phyloP scores from a whole-genome alignment of 116 monocot genomes.

The Dioscorea cayenensis region DNA sequence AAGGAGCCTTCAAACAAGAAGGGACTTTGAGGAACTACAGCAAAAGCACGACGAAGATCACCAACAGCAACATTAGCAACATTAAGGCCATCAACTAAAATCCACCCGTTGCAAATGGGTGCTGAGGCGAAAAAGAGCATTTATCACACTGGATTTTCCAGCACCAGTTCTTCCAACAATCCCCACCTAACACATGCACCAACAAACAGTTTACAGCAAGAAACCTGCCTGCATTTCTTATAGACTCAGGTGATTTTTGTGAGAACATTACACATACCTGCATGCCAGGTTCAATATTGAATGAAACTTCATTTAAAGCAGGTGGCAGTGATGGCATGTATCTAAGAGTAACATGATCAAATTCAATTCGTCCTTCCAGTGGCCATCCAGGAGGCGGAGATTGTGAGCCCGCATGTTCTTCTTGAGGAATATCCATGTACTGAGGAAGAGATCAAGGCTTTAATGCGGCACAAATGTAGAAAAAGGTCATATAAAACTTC shows the following conservation, averaged over 20 bases:
- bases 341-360: conserved; percentile 70
- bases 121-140: conserved; percentile 92
- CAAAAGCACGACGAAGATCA: conserved; percentile 68
- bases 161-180: conserved; percentile 94
- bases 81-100: conserved; percentile 80
- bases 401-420: conserved; percentile 53
- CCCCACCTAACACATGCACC: conserved; percentile 55
- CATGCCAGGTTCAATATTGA: conserved; percentile 62
- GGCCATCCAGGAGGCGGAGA: conserved; percentile 60
- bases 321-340: conserved; percentile 59
- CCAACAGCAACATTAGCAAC: conserved; percentile 58
- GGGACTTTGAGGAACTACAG: conserved; percentile 93
- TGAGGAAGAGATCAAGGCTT: conserved; percentile 18
- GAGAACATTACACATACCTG: conserved; percentile 38
- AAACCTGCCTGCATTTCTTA: background rate
- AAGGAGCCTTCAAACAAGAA: conserved; percentile 91
- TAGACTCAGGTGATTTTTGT: background rate
- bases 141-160: conserved; percentile 89
- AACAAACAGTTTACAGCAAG: background rate
- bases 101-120: conserved; percentile 63
- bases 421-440: conserved; percentile 92
- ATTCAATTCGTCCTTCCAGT: conserved; percentile 68
- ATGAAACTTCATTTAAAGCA: conserved; percentile 80
- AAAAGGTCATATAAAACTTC: background rate
- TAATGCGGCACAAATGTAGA: background rate